These are phyloP conservation scores for Psilocybe azurescens DNA, from an alignment of 768 basidiomycete genomes.

Conservation along the genomic window DNA sequence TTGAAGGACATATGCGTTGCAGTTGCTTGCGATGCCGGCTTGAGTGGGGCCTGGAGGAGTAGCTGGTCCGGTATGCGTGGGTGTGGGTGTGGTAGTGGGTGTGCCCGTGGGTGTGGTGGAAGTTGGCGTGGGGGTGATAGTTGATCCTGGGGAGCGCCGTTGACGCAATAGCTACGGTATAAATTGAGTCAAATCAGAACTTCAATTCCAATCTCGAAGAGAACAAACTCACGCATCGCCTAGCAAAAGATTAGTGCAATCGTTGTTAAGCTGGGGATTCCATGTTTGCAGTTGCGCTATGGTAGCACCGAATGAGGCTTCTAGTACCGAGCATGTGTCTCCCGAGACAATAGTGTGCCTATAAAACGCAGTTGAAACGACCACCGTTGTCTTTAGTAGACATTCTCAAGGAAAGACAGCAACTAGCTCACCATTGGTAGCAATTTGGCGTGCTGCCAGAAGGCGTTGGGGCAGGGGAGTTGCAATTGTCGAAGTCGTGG, in stretches of 20 bases:
- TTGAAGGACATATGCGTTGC: not conserved
- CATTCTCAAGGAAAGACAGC: not conserved
- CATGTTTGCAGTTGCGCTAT: too few species aligned
- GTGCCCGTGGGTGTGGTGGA: not conserved
- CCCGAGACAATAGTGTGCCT: not conserved
- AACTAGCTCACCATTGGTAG: not conserved
- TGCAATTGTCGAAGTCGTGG: constrained; percentile 2
- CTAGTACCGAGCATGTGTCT: too few species aligned
- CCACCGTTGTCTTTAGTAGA: too few species aligned
- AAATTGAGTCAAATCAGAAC: not conserved
- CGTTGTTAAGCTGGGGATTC: too few species aligned
- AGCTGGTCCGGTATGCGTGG: not conserved
- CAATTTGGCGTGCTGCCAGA: not conserved
- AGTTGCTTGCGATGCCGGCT: not conserved
- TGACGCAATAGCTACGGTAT: not conserved
- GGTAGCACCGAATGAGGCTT: too few species aligned
- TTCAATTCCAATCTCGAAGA: not conserved
- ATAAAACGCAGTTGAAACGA: not conserved
- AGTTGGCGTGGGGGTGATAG: not conserved
- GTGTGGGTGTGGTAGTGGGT: not conserved
- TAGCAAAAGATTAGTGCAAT: too few species aligned
- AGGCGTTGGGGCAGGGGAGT: not conserved
- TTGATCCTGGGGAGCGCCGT: not conserved
- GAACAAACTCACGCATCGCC: not conserved
- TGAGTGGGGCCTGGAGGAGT: not conserved